These are phyloP conservation scores for Nakazawaea sp. DNA, from an alignment of 805 yeast genomes.

Conservation along the genomic window DNA sequence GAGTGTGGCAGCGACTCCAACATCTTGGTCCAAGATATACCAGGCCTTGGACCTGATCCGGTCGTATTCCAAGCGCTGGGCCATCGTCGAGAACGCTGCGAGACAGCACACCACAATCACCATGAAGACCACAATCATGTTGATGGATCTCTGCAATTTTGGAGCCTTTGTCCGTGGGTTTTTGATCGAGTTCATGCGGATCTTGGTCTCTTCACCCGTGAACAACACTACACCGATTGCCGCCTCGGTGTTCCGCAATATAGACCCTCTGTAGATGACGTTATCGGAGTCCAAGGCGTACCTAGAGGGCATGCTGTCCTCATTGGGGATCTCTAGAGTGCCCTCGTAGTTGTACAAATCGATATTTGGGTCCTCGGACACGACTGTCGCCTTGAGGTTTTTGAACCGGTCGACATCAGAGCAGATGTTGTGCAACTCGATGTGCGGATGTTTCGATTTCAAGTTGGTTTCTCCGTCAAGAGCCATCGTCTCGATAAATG, in stretches of 20 bases:
- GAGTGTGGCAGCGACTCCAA: conserved; percentile 79
- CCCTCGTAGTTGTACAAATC: conserved; percentile 94
- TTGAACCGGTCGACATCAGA: conserved; percentile 44
- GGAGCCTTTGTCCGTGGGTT: conserved; percentile 93
- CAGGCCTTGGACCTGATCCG: conserved; percentile 43
- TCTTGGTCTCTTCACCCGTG: conserved; percentile 94
- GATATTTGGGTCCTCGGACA: conserved; percentile 85
- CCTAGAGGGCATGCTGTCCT: conserved; percentile 22
- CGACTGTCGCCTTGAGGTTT: conserved; percentile 43
- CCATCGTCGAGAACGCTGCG: conserved; percentile 78
- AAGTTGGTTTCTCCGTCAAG: conserved; percentile 95
- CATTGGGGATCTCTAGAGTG: conserved; percentile 34
- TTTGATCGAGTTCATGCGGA: conserved; percentile 88
- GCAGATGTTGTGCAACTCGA: conserved; percentile 48
- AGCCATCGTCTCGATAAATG: conserved; percentile 93
- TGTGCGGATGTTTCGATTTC: conserved; percentile 65
- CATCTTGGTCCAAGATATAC: conserved; percentile 71
- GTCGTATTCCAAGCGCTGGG: conserved; percentile 49
- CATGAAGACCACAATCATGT: conserved; percentile 81
- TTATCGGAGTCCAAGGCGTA: conserved; percentile 74
- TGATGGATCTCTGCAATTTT: conserved; percentile 76
- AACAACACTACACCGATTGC: conserved; percentile 78
- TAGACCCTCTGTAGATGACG: conserved; percentile 86
- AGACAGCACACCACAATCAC: conserved; percentile 70
- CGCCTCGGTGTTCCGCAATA: conserved; percentile 74